Conservation (phyloP, 345 rosid genomes). For the Excoecaria cochinchinensis region DNA sequence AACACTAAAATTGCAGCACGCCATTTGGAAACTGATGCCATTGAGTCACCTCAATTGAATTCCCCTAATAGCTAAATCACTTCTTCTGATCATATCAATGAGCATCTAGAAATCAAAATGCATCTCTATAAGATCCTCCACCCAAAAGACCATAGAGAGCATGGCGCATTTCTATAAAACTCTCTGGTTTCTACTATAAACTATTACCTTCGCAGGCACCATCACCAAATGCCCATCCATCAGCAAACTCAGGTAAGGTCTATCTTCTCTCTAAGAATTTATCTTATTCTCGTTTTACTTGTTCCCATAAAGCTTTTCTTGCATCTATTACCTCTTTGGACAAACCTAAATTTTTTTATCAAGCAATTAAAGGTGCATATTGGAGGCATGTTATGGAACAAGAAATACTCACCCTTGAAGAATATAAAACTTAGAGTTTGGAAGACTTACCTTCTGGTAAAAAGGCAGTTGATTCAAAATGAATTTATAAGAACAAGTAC, state of each 20-base stretch:
- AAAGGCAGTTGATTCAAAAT: background rate
- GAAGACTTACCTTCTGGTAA: background rate
- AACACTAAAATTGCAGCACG: too few relatives aligned
- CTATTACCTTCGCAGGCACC: background rate
- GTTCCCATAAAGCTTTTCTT: background rate
- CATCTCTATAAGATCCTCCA: too few relatives aligned
- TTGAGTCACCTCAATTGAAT: too few relatives aligned
- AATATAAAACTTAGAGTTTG: background rate
- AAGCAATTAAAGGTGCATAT: background rate
- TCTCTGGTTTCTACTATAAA: background rate
- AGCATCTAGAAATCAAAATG: too few relatives aligned
- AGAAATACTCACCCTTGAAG: background rate
- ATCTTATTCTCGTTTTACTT: background rate
- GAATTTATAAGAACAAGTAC: background rate
- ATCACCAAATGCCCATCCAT: background rate
- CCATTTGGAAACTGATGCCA: too few relatives aligned
- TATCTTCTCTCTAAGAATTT: background rate
- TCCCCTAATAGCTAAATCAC: too few relatives aligned
- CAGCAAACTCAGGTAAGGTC: background rate
- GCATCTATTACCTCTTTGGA: background rate
- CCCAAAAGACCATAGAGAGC: background rate
- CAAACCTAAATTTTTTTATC: background rate
- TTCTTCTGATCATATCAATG: too few relatives aligned
- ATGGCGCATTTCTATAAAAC: background rate
- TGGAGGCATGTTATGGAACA: background rate